Percentiles rank a stretch among this genome's conserved stretches.
phyloP scores from a whole-genome alignment of 345 rosid species.

The Orychophragmus violaceus region DNA sequence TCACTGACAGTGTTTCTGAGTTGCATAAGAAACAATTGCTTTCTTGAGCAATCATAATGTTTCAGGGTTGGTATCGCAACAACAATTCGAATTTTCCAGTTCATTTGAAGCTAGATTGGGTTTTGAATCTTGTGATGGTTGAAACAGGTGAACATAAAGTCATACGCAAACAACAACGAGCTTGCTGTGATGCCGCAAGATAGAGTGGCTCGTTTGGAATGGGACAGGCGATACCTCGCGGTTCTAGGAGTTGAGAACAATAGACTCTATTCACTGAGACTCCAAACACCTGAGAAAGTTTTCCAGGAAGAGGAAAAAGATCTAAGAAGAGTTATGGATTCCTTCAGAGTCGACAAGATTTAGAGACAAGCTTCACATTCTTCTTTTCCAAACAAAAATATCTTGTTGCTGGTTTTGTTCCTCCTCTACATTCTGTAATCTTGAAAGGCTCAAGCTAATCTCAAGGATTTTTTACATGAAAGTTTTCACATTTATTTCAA shows the following conservation, averaged over 20 bases:
- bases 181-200: conserved; percentile 91
- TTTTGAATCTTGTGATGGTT: not conserved
- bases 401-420: not conserved
- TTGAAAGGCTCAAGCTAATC: not conserved
- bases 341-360: conserved; percentile 80
- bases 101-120: not conserved
- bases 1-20: not conserved
- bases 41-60: not conserved
- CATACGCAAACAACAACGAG: conserved; percentile 84
- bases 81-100: not conserved
- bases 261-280: conserved; percentile 69
- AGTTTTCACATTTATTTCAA: not conserved
- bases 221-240: conserved; percentile 83
- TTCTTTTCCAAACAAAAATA: not conserved
- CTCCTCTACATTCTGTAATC: not conserved
- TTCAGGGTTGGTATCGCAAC: not conserved
- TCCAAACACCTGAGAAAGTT: conserved; percentile 87
- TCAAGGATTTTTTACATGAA: not conserved
- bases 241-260: conserved; percentile 79
- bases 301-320: conserved; percentile 77
- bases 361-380: not conserved
- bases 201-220: conserved; percentile 73
- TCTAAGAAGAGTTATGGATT: conserved; percentile 79
- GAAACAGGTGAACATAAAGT: conserved; percentile 83
- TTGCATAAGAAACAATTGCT: not conserved